Percentiles rank a stretch among this genome's conserved stretches.
Conservation (phyloP, 495 filamentous ascomycete species). For the Letharia columbiana region DNA sequence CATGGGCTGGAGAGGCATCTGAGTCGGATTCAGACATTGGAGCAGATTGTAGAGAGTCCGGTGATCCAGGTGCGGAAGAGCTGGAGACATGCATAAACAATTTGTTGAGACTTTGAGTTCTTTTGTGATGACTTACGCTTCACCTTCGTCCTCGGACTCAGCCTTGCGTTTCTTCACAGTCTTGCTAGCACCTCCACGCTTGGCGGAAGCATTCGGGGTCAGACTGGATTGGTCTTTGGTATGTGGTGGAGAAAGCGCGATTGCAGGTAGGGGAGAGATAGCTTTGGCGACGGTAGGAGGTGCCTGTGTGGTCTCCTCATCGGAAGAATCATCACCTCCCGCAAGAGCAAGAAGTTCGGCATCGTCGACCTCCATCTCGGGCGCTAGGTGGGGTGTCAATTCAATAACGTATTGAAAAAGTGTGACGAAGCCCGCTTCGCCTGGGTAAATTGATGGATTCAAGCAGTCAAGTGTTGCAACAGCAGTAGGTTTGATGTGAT, state of each 20-base stretch:
- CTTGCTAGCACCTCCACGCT: conserved; percentile 37
- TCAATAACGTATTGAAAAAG: neutral
- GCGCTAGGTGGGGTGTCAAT: neutral
- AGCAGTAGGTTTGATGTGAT: neutral
- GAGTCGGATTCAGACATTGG: conserved; percentile 87
- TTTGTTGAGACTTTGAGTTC: conserved; percentile 14
- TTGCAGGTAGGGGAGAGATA: conserved; percentile 32
- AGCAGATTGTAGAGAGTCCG: conserved; percentile 68
- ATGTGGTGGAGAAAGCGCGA: conserved; percentile 15
- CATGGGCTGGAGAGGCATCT: conserved; percentile 41
- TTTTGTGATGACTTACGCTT: conserved; percentile 57
- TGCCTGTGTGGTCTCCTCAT: conserved; percentile 41
- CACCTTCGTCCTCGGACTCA: conserved; percentile 70
- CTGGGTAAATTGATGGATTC: neutral
- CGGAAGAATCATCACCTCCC: conserved; percentile 45
- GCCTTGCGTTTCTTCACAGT: conserved; percentile 37
- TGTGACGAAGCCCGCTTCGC: conserved; percentile 14
- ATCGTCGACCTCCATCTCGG: conserved; percentile 64
- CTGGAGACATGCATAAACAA: conserved; percentile 31
- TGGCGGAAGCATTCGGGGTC: conserved; percentile 33
- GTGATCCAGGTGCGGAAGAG: conserved; percentile 56
- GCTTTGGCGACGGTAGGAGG: conserved; percentile 23
- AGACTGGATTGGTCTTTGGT: conserved; percentile 41
- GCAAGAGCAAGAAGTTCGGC: conserved; percentile 83
- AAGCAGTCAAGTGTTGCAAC: neutral